phyloP scores from a whole-genome alignment of 179 eudicot genomes.

The Beta corolliflora region DNA sequence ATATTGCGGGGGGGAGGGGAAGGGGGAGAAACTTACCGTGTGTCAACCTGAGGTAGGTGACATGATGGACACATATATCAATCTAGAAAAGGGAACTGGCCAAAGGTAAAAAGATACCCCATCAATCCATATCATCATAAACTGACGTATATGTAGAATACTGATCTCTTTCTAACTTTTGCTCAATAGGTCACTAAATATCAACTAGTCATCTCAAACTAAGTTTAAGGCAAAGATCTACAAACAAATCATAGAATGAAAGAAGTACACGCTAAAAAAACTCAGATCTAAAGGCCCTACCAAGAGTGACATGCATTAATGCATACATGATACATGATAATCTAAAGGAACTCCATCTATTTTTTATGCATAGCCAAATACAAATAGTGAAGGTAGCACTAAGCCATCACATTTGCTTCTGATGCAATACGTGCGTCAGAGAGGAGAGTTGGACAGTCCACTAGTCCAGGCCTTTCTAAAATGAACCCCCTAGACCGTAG shows the following conservation, averaged over 20 bases:
- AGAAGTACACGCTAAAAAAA: neutral
- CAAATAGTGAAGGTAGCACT: neutral
- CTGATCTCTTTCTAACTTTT: neutral
- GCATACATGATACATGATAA: neutral
- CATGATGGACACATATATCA: neutral
- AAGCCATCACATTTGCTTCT: neutral
- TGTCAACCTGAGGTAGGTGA: too few species aligned
- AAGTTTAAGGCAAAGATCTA: neutral
- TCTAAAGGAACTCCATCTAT: neutral
- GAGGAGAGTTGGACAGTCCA: neutral
- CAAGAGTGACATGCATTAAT: neutral
- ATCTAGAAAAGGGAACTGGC: neutral
- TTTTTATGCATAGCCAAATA: neutral
- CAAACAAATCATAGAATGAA: neutral
- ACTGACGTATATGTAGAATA: neutral
- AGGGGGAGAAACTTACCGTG: too few species aligned
- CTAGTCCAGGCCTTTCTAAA: neutral
- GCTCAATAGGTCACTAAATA: neutral
- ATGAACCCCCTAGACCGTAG: neutral
- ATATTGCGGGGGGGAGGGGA: too few species aligned
- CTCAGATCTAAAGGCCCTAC: neutral
- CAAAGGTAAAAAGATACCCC: neutral
- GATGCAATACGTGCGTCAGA: neutral
- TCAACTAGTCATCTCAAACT: neutral
- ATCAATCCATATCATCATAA: neutral